Conservation (phyloP, 441 rosid species). For the Hura crepitans region DNA sequence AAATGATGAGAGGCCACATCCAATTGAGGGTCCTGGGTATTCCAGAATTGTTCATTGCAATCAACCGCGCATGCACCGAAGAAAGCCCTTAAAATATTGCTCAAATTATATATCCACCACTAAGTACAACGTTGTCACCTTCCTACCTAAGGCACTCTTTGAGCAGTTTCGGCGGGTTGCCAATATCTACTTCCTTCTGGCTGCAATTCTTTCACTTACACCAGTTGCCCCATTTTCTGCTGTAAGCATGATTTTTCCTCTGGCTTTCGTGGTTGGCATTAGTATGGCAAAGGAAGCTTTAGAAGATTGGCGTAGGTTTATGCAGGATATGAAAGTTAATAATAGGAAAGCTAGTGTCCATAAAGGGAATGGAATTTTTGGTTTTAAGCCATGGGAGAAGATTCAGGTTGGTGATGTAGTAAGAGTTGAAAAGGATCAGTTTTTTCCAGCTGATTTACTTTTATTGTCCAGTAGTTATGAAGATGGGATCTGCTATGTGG, state of each 20-base stretch:
- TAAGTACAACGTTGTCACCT: slow-evolving; percentile 67
- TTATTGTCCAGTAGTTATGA: slow-evolving; percentile 80
- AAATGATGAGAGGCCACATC: slow-evolving; percentile 50
- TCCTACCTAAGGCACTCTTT: slow-evolving; percentile 82
- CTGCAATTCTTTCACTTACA: slow-evolving; percentile 77
- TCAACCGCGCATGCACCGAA: slow-evolving; percentile 67
- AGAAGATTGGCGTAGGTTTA: slow-evolving; percentile 93
- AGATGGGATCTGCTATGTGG: slow-evolving; percentile 94
- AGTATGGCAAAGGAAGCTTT: slow-evolving; percentile 93
- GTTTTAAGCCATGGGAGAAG: slow-evolving; percentile 64
- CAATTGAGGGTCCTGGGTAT: slow-evolving; percentile 63
- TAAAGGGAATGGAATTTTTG: slow-evolving; percentile 56
- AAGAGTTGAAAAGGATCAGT: slow-evolving; percentile 82
- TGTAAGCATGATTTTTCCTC: slow-evolving; percentile 88
- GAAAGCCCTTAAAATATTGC: slow-evolving; percentile 68
- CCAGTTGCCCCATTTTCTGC: slow-evolving; percentile 81
- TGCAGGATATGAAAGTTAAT: slow-evolving; percentile 90
- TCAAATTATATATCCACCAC: slow-evolving; percentile 86
- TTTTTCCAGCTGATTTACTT: slow-evolving; percentile 89
- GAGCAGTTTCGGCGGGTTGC: slow-evolving; percentile 96
- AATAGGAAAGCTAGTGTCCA: slow-evolving; percentile 64
- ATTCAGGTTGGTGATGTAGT: slow-evolving; percentile 78
- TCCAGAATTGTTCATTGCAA: slow-evolving; percentile 75
- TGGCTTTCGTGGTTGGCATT: slow-evolving; percentile 87
- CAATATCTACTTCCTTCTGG: slow-evolving; percentile 86